phyloP scores from a whole-genome alignment of 1,284 basidiomycete species.

The Nidula niveotomentosa region DNA sequence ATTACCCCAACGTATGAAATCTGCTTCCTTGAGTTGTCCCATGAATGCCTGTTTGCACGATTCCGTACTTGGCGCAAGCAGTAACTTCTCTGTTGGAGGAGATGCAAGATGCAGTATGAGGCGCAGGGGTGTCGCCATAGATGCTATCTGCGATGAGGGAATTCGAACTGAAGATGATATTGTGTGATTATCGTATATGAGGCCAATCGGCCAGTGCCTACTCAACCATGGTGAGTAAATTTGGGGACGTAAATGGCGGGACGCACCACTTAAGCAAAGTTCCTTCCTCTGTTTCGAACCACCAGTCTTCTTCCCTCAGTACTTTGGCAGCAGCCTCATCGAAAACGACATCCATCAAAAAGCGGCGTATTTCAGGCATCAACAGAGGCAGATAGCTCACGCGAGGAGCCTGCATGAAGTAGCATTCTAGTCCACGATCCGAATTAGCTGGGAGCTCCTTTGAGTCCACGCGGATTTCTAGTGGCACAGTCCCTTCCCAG shows the following conservation, averaged over 20 bases:
- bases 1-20: slow-evolving; percentile 94
- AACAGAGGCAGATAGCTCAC: slow-evolving; percentile 91
- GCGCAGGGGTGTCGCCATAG: slow-evolving; percentile 62
- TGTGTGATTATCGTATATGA: slow-evolving; percentile 84
- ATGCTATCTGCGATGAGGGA: slow-evolving; percentile 38
- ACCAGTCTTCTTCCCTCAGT: slow-evolving; percentile 87
- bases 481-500: slow-evolving; percentile 84
- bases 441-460: slow-evolving; percentile 86
- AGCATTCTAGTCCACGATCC: slow-evolving; percentile 83
- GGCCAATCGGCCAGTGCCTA: slow-evolving; percentile 96
- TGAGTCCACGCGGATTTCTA: slow-evolving; percentile 81
- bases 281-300: slow-evolving; percentile 87
- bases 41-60: slow-evolving; percentile 90
- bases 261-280: slow-evolving; percentile 77
- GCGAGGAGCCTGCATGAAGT: slow-evolving; percentile 84
- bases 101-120: slow-evolving; percentile 84
- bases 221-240: slow-evolving; percentile 5
- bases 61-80: slow-evolving; percentile 77
- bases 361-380: slow-evolving; percentile 81
- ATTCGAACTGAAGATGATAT: slow-evolving; percentile 58
- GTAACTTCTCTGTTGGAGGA: slow-evolving; percentile 81
- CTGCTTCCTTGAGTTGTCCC: slow-evolving; percentile 93
- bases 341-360: slow-evolving; percentile 87
- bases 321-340: slow-evolving; percentile 74
- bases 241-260: slow-evolving; percentile 1